Evolutionary conservation across 768 basidiomycete genomes (phyloP), one percentile per base, ranked within the genome.

Genomic region (Mycena vulgaris): DNA sequence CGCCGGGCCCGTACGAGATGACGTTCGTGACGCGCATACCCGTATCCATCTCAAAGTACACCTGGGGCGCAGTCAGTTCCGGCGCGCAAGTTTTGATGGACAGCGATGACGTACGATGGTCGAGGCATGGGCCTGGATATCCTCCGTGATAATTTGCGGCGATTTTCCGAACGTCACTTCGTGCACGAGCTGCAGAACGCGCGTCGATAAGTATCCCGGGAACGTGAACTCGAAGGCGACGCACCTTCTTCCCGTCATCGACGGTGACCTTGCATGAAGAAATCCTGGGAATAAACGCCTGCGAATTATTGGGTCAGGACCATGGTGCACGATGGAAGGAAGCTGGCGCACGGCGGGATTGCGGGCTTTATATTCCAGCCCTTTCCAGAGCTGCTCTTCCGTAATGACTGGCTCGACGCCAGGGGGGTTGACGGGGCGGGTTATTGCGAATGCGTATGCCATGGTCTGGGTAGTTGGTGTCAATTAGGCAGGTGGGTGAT

Each of bases 321-420:
- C 11, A 28, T 40, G 28, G 30, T 9, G 1, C 31, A 28, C 1
- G 17, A 31, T 17, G 33, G 19, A 35, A 31, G 16, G 5, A 16
- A 37, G 9, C 37, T 1, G 11, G 31, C 63, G 25, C 11, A 68
- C 71, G 11, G 23, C 23, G 0, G 71, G 71, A 30, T 72, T 65
- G 16, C 63, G 66, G 42, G 63, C 66, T 56, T 68, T 72, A 23
- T 56, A 60, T 42, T 72, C 66, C 27, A 72, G 66, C 2, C 19
- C 71, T 39, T 72, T 72, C 71, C 71, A 72, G 17, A 72, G 52
- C 35, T 72, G 71, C 27, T 64, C 71, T 52, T 72, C 71, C 11
- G 71, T 72, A 25, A 72, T 47, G 37, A 62, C 52, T 6, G 71
- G 71, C 35, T 68, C 63, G 3, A 21, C 66, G 10, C 71, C 71